Evolutionary conservation across 2,329 filamentous ascomycete genomes (phyloP), one percentile per base, ranked within the genome.

Genomic region (Paracamarosporium sp.): DNA sequence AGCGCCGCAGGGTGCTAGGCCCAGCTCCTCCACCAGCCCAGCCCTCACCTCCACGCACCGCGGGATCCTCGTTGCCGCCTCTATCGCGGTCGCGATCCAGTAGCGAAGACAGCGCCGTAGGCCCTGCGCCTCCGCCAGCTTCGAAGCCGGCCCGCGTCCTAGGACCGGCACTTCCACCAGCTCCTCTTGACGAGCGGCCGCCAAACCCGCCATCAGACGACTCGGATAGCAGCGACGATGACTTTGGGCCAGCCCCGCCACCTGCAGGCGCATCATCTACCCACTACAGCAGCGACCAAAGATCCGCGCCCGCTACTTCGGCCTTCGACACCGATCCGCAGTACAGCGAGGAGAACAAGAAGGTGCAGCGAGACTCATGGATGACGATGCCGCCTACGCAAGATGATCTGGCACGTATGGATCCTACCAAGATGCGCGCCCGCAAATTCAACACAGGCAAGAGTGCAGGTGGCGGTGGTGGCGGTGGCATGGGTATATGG

Each of bases 341-440:
- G 4, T 74, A 71, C 43, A 54, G 57, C 2, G 68, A 74, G 27
- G 65, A 68, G 8, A 58, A 68, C 9, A 73, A 75, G 59, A 83
- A 85, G 47, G 82, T 84, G 5, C 85, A 89, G 72, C 88, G 94
- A 67, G 93, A 96, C 79, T 89, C 92, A 36, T 83, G 81, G 81
- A 83, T 83, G 81, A 82, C 76, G 45, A 73, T 83, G 66, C 80
- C 81, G 6, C 81, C 81, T 0, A 78, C 79, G 17, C 76, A 80
- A 63, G 81, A 83, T 66, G 81, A 80, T 48, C 73, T 83, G 11
- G 76, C 85, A 63, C 79, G 90, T 74, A 80, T 90, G 65, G 93
- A 97, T 76, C 92, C 94, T 1, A 94, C 92, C 4, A 93, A 93
- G 76, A 82, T 94, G 58, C 88, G 89, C 67, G 89, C 87, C 62